These are phyloP conservation scores for Mrakia blollopis DNA, from an alignment of 768 basidiomycete species.

Conservation along the genomic window DNA sequence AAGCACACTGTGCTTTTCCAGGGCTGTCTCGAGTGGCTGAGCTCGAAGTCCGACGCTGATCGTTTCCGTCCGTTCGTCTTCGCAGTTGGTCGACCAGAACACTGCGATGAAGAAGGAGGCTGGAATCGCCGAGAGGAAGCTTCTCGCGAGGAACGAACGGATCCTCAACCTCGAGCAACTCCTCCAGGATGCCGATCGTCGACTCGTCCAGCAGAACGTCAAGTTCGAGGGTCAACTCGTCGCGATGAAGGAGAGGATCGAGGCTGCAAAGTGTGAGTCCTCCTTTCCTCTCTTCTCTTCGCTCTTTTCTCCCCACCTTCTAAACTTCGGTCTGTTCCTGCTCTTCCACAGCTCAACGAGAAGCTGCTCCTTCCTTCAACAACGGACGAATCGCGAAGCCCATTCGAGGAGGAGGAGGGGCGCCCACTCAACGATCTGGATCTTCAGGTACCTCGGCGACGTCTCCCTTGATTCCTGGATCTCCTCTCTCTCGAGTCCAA, in stretches of 20 bases:
- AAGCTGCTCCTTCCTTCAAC: conserved; percentile 59
- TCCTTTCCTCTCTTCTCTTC: not conserved
- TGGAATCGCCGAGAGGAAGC: conserved; percentile 90
- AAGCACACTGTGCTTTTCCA: no score
- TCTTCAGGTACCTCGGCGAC: conserved; percentile 40
- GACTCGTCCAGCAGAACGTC: conserved; percentile 85
- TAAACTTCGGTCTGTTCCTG: not conserved
- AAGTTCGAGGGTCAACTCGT: conserved; percentile 92
- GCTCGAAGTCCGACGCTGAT: no score
- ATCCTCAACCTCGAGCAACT: conserved; percentile 93
- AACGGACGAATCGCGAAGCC: conserved; percentile 97
- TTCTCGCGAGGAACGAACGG: conserved; percentile 92
- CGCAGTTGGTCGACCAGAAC: conserved; percentile 95
- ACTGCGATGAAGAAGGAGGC: conserved; percentile 95
- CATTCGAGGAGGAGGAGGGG: conserved; percentile 68
- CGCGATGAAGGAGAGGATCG: conserved; percentile 82
- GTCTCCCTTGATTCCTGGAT: conserved; percentile 33
- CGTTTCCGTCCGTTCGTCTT: no score
- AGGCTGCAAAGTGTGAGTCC: conserved; percentile 79
- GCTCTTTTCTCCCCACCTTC: not conserved
- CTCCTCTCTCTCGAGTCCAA: conserved; percentile 39
- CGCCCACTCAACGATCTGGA: conserved; percentile 3
- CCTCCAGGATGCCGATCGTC: conserved; percentile 87
- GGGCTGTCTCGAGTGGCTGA: no score
- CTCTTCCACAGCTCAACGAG: conserved; percentile 65